Base-by-base conservation (phyloP, 108 stramenopile species). In the Epipyxis sp. region DNA sequence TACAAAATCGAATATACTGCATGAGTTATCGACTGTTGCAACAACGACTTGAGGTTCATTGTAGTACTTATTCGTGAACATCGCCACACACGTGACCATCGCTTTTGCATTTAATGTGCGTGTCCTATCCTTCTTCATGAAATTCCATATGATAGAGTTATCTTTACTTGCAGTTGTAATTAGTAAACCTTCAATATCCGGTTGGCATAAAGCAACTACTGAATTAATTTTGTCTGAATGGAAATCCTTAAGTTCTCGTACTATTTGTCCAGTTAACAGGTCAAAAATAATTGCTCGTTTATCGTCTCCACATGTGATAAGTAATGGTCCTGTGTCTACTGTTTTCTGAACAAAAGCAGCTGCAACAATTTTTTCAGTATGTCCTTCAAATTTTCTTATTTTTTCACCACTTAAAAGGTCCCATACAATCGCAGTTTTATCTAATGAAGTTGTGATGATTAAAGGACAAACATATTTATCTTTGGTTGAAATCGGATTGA, bases 391-490 rank as follows among this genome's bases (percentile, higher is more conserved):
- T 10, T 6, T 16, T 32, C 25, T 16, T 10, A 65, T 65, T 37
- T 35, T 3, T 29, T 65, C 61, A 65, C 61, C 13, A 65, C 13
- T 65, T 3, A 32, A 10, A 6, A 65, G 34, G 35, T 65, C 61
- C 61, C 61, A 65, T 6, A 65, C 61, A 10, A 65, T 35, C 61
- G 61, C 61, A 37, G 61, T 65, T 32, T 29, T 65, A 37, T 65
- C 61, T 3, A 65, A 32, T 32, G 30, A 32, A 65, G 30, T 32
- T 32, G 61, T 65, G 13, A 65, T 25, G 6, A 65, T 16, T 13
- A 65, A 16, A 10, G 27, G 27, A 10, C 30, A 16, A 37, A 32
- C 34, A 50, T 50, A 6, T n/a, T n/a, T n/a, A n/a, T n/a, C n/a
- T n/a, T n/a, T n/a, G n/a, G n/a, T n/a, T 3, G 61, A 65, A 10